These are phyloP conservation scores for Coemansia sp. DNA, from an alignment of 192 early-diverging fungal species.

Conservation along the genomic window DNA sequence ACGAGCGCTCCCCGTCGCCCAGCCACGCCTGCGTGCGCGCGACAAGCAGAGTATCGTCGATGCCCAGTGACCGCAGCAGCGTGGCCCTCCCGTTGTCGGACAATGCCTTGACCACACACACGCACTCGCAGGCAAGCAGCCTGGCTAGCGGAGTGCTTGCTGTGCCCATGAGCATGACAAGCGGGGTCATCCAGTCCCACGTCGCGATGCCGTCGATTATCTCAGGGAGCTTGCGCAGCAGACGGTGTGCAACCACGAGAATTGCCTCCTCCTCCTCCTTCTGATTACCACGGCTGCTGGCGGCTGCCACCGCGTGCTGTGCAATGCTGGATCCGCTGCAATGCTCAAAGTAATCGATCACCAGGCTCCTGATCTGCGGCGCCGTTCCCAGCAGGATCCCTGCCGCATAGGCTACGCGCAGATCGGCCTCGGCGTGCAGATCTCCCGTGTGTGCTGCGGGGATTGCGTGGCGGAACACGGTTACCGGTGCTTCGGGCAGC, in stretches of 20 bases:
- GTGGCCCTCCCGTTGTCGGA: conserved; percentile 27
- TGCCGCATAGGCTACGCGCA: conserved; percentile 56
- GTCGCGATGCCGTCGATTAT: conserved; percentile 9
- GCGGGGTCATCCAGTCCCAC: conserved; percentile 40
- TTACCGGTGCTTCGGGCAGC: conserved; percentile 41
- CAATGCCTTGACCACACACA: conserved; percentile 21
- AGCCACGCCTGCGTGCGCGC: conserved; percentile 28
- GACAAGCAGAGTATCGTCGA: conserved; percentile 1
- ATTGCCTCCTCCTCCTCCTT: background rate
- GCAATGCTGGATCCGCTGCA: conserved; percentile 11
- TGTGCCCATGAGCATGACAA: conserved; percentile 29
- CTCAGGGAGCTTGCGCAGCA: conserved; percentile 57
- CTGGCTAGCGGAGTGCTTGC: conserved; percentile 5
- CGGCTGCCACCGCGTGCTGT: conserved; percentile 10
- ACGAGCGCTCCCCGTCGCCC: conserved; percentile 23
- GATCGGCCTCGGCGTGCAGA: conserved; percentile 37
- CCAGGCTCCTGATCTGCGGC: conserved; percentile 71
- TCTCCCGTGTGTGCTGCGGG: too few species aligned
- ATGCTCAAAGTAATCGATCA: conserved; percentile 29
- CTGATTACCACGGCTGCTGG: background rate
- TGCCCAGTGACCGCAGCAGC: conserved; percentile 10
- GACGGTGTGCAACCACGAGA: conserved; percentile 51
- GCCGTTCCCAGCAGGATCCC: conserved; percentile 63
- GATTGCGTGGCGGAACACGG: conserved; percentile 24
- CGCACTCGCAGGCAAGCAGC: conserved; percentile 41